Percentiles rank a stretch among this genome's conserved stretches.
Evolutionary conservation across 2,329 filamentous ascomycete genomes (phyloP).

Genomic region (Ophiosphaerella korrae): DNA sequence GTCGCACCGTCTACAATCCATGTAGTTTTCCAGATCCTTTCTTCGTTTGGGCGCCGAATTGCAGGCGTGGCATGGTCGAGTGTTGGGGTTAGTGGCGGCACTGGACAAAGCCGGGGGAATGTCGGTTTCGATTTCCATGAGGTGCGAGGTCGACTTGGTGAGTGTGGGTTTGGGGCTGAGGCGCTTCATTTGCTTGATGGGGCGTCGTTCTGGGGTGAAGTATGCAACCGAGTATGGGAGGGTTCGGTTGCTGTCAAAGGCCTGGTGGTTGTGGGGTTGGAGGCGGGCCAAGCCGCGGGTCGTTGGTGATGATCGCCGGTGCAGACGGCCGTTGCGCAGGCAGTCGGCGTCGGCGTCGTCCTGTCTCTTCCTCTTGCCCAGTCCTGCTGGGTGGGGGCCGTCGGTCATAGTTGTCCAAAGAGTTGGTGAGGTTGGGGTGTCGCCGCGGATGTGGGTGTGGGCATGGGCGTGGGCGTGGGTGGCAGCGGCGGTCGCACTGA

Average conservation of each 20-base stretch:
- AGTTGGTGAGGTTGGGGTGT: constrained; percentile 2
- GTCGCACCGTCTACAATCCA: constrained; percentile 66
- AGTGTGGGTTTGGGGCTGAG: constrained; percentile 26
- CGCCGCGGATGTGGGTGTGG: too few species aligned
- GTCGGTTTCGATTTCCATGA: constrained; percentile 39
- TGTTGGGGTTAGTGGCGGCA: constrained; percentile 5
- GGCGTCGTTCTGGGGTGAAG: constrained; percentile 28
- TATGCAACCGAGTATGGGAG: constrained; percentile 14
- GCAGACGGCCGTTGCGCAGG: neutral
- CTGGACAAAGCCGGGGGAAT: constrained; percentile 4
- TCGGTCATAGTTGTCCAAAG: constrained; percentile 28
- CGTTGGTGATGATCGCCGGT: constrained; percentile 13
- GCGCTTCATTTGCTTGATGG: constrained; percentile 39
- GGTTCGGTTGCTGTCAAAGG: constrained; percentile 20
- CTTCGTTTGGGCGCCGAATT: constrained; percentile 68
- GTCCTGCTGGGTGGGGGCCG: constrained; percentile 17
- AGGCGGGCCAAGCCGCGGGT: constrained; percentile 14
- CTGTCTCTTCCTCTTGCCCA: constrained; percentile 41
- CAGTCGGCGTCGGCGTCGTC: constrained; percentile 21
- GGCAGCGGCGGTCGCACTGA: constrained; percentile 24
- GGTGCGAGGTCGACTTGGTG: constrained; percentile 36
- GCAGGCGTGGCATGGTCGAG: constrained; percentile 68
- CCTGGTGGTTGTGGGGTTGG: constrained; percentile 17
- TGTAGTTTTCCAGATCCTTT: constrained; percentile 68
- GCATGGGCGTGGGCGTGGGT: constrained; percentile 4